These are phyloP conservation scores for Aphanomyces stellatus DNA, from an alignment of 352 stramenopile genomes.

Conservation along the genomic window DNA sequence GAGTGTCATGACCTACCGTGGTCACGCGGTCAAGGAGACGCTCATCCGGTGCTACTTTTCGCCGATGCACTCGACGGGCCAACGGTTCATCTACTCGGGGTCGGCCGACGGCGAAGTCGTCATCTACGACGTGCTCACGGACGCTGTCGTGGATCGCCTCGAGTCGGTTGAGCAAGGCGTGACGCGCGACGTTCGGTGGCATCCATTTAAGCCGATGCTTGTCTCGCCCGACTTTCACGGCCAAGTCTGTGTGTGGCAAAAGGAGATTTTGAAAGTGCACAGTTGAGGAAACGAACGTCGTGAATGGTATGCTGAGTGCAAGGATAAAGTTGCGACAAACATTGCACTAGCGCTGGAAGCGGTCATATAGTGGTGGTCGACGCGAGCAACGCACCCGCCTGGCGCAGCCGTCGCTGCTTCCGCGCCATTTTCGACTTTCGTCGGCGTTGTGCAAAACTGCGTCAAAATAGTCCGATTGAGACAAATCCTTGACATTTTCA, in stretches of 20 bases:
- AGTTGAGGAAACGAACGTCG: no score
- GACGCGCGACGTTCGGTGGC: conserved; percentile 74
- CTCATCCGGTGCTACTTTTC: conserved; percentile 82
- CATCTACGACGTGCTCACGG: conserved; percentile 69
- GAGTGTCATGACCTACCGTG: conserved; percentile 80
- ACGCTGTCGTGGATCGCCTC: conserved; percentile 67
- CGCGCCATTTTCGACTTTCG: no score
- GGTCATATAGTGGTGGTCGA: no score
- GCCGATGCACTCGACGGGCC: conserved; percentile 72
- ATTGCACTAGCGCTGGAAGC: no score
- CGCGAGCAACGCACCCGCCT: no score
- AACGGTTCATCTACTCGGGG: conserved; percentile 81
- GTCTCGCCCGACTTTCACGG: conserved; percentile 81
- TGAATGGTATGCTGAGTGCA: background rate
- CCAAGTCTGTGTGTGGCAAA: conserved; percentile 70
- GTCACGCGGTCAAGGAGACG: conserved; percentile 72
- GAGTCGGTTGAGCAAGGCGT: conserved; percentile 68
- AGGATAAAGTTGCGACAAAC: no score
- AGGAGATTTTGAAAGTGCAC: background rate
- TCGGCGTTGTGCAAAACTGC: no score
- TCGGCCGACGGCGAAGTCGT: conserved; percentile 78
- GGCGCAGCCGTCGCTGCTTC: no score
- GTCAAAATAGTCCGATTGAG: no score
- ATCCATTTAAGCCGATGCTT: conserved; percentile 71
- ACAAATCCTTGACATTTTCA: no score